Evolutionary conservation across 805 yeast species (phyloP), one percentile per base, ranked within the genome.

Genomic region (Yamadazyma endophytica): DNA sequence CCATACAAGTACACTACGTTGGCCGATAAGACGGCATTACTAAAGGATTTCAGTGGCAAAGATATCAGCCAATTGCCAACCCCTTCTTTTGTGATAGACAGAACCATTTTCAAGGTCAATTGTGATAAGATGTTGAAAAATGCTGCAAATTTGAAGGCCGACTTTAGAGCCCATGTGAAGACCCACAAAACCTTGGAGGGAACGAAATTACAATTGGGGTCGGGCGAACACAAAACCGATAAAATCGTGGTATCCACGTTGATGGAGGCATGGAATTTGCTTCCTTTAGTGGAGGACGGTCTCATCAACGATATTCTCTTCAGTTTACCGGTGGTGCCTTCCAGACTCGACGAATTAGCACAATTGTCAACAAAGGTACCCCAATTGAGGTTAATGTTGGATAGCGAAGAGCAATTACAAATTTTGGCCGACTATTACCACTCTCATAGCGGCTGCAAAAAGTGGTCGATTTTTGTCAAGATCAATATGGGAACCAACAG

Each of bases 141-240:
- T 33, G 73, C 78, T 0, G 31, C 39, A 2, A 47, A 49, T 1
- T 45, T 77, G 17, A 38, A 45, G 3, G 62, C 64, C 5, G 60
- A 53, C 13, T 82, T 82, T 50, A 63, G 94, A 37, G 80, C 83
- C 3, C 88, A 82, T 49, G 76, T 83, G 14, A 83, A 83, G 53
- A 84, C 92, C 0, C 88, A 81, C 51, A 83, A 84, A 51, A 70
- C 83, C 1, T 41, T 63, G 7, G 82, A 78, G 42, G 88, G 84
- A 5, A 60, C 77, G 2, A 44, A 52, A 14, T 50, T 71, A 24
- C 83, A 79, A 54, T 50, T 79, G 49, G 70, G 68, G 4, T 31
- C 47, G 1, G 27, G 39, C n/a, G 58, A 64, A 1, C 35, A 29
- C n/a, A 56, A 50, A 19, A 65, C 77, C 13, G 61, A 64, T 29